phyloP scores from a whole-genome alignment of 164 flowering plant species.

The Akebia trifoliata region DNA sequence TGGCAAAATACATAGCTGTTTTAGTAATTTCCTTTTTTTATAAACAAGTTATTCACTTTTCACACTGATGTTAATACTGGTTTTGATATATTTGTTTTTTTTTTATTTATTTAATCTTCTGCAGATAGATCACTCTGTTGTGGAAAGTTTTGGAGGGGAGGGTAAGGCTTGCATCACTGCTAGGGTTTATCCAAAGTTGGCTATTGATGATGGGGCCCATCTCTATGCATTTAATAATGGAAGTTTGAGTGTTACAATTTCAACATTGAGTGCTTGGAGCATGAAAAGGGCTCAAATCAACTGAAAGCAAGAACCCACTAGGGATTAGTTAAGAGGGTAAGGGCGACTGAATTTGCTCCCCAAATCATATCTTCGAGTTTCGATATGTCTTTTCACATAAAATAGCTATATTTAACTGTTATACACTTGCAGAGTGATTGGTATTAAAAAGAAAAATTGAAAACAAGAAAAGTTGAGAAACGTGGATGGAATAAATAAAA shows the following conservation, averaged over 20 bases:
- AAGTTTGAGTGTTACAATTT: slow-evolving; percentile 13
- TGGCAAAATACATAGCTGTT: background rate
- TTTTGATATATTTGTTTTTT: background rate
- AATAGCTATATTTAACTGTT: no score
- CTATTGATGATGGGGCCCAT: slow-evolving; percentile 22
- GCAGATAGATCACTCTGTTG: slow-evolving; percentile 36
- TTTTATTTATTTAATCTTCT: background rate
- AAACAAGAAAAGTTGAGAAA: no score
- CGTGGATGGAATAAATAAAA: no score
- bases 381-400: no score
- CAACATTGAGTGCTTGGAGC: slow-evolving; percentile 29
- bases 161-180: slow-evolving; percentile 31
- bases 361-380: no score
- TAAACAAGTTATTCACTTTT: no score
- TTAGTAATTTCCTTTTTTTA: no score
- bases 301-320: background rate
- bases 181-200: slow-evolving; percentile 34
- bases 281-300: slow-evolving; percentile 28
- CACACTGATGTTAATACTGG: background rate
- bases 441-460: no score
- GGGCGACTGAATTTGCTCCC: no score
- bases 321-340: background rate
- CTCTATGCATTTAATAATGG: slow-evolving; percentile 36
- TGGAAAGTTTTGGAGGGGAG: slow-evolving; percentile 35
- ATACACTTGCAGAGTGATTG: no score